Evolutionary conservation across 2,329 filamentous ascomycete species (phyloP).

Genomic region (Cladophialophora exuberans): DNA sequence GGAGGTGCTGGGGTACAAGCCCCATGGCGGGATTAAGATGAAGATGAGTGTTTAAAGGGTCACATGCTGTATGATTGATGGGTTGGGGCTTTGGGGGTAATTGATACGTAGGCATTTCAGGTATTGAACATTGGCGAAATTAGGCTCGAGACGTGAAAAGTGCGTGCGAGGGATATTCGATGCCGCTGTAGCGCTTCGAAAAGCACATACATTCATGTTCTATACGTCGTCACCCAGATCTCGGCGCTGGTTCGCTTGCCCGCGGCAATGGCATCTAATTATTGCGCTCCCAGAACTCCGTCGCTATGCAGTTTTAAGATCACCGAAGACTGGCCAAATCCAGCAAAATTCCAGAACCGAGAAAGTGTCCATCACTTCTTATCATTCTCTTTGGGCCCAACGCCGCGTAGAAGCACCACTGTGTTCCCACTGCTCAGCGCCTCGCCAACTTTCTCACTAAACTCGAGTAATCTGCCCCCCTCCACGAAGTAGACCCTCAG

Average conservation of each 20-base stretch:
- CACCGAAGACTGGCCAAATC: background rate
- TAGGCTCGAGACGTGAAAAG: background rate
- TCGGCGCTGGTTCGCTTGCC: too few relatives aligned
- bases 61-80: conserved; percentile 64
- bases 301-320: conserved; percentile 17
- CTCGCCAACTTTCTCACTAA: conserved; percentile 79
- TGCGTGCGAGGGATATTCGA: too few relatives aligned
- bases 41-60: too few relatives aligned
- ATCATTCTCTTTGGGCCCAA: conserved; percentile 66
- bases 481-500: conserved; percentile 92
- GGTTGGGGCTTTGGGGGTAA: background rate
- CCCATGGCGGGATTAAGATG: conserved; percentile 92
- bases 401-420: conserved; percentile 82
- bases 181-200: too few relatives aligned
- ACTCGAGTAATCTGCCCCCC: conserved; percentile 82
- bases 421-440: conserved; percentile 81
- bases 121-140: background rate
- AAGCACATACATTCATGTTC: too few relatives aligned
- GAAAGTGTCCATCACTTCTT: background rate
- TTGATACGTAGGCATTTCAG: background rate
- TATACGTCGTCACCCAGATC: background rate
- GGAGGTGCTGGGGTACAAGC: conserved; percentile 82
- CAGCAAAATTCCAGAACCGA: background rate
- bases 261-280: too few relatives aligned
- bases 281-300: conserved; percentile 9